Conservation (phyloP, 768 basidiomycete genomes). For the Kwoniella dendrophila region DNA sequence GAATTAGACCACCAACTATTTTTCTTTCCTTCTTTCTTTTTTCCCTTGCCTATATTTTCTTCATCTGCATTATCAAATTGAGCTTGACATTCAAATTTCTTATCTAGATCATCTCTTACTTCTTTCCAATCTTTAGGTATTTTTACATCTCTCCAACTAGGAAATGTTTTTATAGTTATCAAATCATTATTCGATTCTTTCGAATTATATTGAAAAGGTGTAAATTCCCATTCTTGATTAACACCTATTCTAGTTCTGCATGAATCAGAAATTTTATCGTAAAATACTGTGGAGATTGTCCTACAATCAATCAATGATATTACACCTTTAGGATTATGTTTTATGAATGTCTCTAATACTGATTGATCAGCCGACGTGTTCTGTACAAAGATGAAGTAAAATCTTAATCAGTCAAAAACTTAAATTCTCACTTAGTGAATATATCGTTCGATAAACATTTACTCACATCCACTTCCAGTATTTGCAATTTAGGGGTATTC, state of each 20-base stretch:
- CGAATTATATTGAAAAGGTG: constrained; percentile 30
- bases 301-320: constrained; percentile 41
- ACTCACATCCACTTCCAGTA: constrained; percentile 70
- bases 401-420: too few relatives aligned
- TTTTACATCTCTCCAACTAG: constrained; percentile 35
- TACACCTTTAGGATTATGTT: constrained; percentile 5
- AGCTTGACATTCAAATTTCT: background rate
- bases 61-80: background rate
- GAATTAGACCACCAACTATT: constrained; percentile 9
- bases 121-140: constrained; percentile 28
- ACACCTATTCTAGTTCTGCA: constrained; percentile 18
- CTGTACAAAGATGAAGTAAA: constrained; percentile 18
- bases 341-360: constrained; percentile 36
- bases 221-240: constrained; percentile 24
- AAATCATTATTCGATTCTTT: constrained; percentile 1
- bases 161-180: constrained; percentile 35
- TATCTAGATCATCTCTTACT: background rate
- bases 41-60: background rate
- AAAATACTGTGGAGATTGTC: constrained; percentile 24
- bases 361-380: constrained; percentile 36
- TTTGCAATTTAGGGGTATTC: constrained; percentile 65
- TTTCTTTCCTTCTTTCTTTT: constrained; percentile 7
- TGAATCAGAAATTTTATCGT: constrained; percentile 3
- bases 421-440: background rate
- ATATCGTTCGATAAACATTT: background rate